Conservation (phyloP, 441 rosid species). For the Populus hybrid region DNA sequence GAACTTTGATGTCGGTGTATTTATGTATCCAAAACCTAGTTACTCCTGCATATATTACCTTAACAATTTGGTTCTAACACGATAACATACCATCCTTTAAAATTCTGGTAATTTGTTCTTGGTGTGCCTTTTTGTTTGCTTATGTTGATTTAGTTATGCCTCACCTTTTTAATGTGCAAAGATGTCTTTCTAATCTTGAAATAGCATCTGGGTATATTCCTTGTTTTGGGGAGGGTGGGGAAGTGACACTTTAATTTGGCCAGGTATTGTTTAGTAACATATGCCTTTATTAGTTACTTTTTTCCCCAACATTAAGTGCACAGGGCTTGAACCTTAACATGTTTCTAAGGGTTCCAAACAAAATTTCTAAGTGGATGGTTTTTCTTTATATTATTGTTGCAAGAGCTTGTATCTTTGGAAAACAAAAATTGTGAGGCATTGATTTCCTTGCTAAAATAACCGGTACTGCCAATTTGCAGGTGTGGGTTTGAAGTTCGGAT, state of each 20-base stretch:
- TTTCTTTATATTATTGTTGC: neutral
- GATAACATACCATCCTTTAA: neutral
- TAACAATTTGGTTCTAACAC: neutral
- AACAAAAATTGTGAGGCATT: neutral
- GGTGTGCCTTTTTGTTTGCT: neutral
- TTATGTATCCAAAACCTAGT: neutral
- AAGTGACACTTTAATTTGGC: neutral
- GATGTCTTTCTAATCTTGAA: neutral
- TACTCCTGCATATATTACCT: neutral
- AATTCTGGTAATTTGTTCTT: neutral
- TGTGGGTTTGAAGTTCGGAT: constrained; percentile 98
- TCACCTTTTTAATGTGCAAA: neutral
- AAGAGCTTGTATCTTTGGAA: neutral
- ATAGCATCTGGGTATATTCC: neutral
- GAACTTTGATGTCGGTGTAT: neutral
- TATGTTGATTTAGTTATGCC: neutral
- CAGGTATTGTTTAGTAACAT: neutral
- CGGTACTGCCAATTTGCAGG: constrained; percentile 40
- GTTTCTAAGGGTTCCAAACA: neutral
- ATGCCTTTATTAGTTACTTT: neutral
- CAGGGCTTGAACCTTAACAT: neutral
- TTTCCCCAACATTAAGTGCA: neutral
- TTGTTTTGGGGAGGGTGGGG: neutral
- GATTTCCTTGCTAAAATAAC: neutral
- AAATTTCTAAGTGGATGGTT: neutral